Base-by-base conservation (phyloP, 768 basidiomycete genomes). In the Pulveroboletus sp. region DNA sequence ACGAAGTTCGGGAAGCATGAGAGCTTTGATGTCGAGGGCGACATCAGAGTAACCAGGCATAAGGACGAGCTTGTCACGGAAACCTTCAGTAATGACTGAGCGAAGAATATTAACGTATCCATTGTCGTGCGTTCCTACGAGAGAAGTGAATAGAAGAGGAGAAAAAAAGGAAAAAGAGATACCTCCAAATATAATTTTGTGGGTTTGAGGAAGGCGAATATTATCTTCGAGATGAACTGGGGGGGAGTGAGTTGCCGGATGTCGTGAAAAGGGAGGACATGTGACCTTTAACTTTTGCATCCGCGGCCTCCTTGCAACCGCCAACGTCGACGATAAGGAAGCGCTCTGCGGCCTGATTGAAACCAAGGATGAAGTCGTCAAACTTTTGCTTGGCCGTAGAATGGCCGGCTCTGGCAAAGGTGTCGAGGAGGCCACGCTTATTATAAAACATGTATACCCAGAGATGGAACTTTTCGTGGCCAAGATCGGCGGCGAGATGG, bases 261-360 rank as follows among this genome's bases (percentile, higher is more conserved):
- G 26, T 45, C 1, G 19, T 8, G 17, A 23, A 31, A 13, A 23
- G 45, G 24, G 0, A 13, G 45, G 38, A 32, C n/a, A 45, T 45
- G 31, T 10, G 55, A 85, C 86, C 82, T 75, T 84, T 85, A 62
- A 88, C 78, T 68, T 88, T 88, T 37, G 81, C 76, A 64, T 88
- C 85, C 24, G 83, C 85, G 4, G 81, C 83, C 72, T 88, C 86
- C 68, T 88, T 88, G 43, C 74, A 80, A 51, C 69, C 71, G 41
- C 86, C 86, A 43, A 84, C 84, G 64, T 88, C 86, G 27, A 85
- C 74, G 68, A 88, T 80, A 44, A 78, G 65, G 62, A 86, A 87
- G 36, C 82, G 76, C 50, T 81, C 79, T 13, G 78, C 71, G 11
- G 85, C 81, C 65, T 84, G 81, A 63, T 85, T 86, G 60, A 88